Conservation (phyloP, 2,329 filamentous ascomycete species). For the Fusarium sp. region DNA sequence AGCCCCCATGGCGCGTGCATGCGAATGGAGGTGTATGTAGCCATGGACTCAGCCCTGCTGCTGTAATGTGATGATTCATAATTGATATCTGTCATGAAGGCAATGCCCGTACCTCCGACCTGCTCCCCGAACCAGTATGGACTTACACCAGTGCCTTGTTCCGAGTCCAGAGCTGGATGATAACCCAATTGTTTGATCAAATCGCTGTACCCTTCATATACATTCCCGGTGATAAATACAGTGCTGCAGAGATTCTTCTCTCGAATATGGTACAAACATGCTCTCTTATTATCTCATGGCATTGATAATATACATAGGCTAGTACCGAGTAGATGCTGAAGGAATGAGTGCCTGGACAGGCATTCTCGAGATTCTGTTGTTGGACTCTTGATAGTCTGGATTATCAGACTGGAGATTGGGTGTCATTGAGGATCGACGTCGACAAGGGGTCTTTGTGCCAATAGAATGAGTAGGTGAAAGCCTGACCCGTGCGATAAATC, state of each 20-base stretch:
- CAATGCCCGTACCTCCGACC: neutral
- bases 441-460: slow-evolving; percentile 6
- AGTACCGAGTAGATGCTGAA: neutral
- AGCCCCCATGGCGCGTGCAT: neutral
- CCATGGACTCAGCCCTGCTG: neutral
- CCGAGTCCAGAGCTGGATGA: neutral
- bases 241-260: too few species aligned
- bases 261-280: neutral
- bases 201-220: neutral
- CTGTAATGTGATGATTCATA: neutral
- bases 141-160: neutral
- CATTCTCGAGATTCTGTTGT: neutral
- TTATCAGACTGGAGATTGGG: neutral
- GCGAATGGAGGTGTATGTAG: neutral
- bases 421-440: neutral
- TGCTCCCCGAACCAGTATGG: neutral
- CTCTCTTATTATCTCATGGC: neutral
- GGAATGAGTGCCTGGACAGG: neutral
- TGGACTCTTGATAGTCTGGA: neutral
- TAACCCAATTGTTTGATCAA: neutral
- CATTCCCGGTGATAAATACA: neutral
- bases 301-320: neutral
- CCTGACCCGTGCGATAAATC: neutral
- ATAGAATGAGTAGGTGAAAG: neutral
- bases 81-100: neutral